Conservation (phyloP, 2,329 filamentous ascomycete genomes). For the Corniculantispora saksenae region DNA sequence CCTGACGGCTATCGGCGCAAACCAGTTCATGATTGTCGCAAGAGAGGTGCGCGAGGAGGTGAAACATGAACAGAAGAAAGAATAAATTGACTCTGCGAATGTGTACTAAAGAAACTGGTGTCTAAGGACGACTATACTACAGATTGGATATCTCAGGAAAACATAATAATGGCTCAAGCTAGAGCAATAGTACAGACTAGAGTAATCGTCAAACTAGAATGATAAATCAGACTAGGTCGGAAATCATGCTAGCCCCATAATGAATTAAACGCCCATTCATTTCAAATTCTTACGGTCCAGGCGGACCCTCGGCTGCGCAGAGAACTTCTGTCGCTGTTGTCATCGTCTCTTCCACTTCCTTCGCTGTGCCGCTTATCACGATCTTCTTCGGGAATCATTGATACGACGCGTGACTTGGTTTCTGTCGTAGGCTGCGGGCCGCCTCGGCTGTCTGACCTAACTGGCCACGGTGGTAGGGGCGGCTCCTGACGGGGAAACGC, state of each 20-base stretch:
- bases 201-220: neutral
- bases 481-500: constrained; percentile 14
- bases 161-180: constrained; percentile 4
- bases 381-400: constrained; percentile 21
- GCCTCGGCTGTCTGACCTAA: neutral
- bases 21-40: constrained; percentile 38
- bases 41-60: constrained; percentile 30
- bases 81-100: neutral
- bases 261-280: neutral
- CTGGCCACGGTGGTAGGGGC: constrained; percentile 18
- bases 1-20: constrained; percentile 57
- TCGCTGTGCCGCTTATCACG: neutral
- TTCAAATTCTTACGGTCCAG: constrained; percentile 23
- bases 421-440: constrained; percentile 2
- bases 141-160: neutral
- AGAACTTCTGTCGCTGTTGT: constrained; percentile 22
- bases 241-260: neutral
- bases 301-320: constrained; percentile 23
- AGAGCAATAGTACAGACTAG: neutral
- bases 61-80: constrained; percentile 22
- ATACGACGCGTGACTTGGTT: constrained; percentile 17
- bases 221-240: neutral
- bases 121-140: constrained; percentile 1
- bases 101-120: neutral
- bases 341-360: constrained; percentile 4